Conservation (phyloP, 169 alveolate species). For the Prorocentrum cordatum region DNA sequence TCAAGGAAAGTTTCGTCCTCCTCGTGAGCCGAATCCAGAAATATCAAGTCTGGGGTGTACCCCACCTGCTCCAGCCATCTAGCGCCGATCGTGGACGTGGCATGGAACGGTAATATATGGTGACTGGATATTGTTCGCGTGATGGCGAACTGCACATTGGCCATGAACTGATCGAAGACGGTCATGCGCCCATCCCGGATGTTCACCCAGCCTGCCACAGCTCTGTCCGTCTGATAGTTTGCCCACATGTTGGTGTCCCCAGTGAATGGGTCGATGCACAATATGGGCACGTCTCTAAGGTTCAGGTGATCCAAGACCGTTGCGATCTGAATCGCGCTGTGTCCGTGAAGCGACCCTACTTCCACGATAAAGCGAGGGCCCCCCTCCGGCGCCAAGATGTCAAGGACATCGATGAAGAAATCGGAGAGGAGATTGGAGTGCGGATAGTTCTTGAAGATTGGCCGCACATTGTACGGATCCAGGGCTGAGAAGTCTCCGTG, state of each 20-base stretch:
- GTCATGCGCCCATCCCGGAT: background rate
- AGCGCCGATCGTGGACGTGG: conserved; percentile 30
- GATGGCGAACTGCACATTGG: conserved; percentile 65
- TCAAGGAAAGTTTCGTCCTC: conserved; percentile 20
- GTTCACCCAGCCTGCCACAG: conserved; percentile 20
- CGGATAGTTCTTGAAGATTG: conserved; percentile 54
- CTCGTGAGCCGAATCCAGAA: conserved; percentile 55
- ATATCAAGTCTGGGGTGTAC: conserved; percentile 22
- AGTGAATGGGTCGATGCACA: conserved; percentile 62
- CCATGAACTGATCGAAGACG: conserved; percentile 56
- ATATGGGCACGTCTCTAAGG: conserved; percentile 21
- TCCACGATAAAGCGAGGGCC: background rate
- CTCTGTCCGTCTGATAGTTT: conserved; percentile 7
- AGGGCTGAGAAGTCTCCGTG: too few relatives aligned
- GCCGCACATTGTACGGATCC: conserved; percentile 31
- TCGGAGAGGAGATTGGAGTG: conserved; percentile 29
- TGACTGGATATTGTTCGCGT: conserved; percentile 15
- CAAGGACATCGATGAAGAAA: background rate
- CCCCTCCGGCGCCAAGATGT: background rate
- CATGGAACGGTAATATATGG: conserved; percentile 64
- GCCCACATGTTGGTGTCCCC: conserved; percentile 69
- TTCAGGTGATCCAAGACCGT: conserved; percentile 25
- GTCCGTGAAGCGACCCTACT: conserved; percentile 62
- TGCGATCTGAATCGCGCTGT: conserved; percentile 55
- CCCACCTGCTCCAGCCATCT: conserved; percentile 32